phyloP scores from a whole-genome alignment of 2,329 filamentous ascomycete species.

The Cyclaneusma minus region DNA sequence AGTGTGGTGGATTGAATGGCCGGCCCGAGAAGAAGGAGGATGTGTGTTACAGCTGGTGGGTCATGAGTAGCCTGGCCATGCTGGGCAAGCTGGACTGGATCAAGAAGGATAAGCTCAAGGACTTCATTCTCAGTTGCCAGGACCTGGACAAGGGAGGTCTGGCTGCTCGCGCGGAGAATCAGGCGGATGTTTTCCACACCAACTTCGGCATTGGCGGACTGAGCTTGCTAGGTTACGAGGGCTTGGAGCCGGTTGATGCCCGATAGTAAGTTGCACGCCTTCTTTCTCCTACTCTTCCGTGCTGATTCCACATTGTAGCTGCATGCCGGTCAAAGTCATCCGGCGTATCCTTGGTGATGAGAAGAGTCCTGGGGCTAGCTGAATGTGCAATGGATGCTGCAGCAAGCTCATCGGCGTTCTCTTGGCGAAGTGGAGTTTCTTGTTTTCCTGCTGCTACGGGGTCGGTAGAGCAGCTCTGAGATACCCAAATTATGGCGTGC shows the following conservation, averaged over 20 bases:
- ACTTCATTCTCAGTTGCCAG: slow-evolving; percentile 79
- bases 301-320: slow-evolving; percentile 25
- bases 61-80: slow-evolving; percentile 80
- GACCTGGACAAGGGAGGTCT: slow-evolving; percentile 74
- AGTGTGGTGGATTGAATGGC: slow-evolving; percentile 80
- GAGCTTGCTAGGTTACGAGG: slow-evolving; percentile 66
- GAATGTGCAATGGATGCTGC: too few relatives aligned
- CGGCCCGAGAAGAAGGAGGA: slow-evolving; percentile 91
- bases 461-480: too few relatives aligned
- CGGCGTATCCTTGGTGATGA: slow-evolving; percentile 37
- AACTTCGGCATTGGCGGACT: slow-evolving; percentile 78
- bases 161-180: slow-evolving; percentile 78
- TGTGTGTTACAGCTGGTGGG: slow-evolving; percentile 99
- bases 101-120: slow-evolving; percentile 60
- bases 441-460: too few relatives aligned
- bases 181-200: slow-evolving; percentile 97
- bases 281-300: slow-evolving; percentile 1
- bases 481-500: too few relatives aligned
- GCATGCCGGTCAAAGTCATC: slow-evolving; percentile 56
- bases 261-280: slow-evolving; percentile 49
- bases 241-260: slow-evolving; percentile 68
- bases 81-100: slow-evolving; percentile 86
- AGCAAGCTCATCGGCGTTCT: too few relatives aligned
- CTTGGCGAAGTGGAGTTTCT: too few relatives aligned
- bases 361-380: too few relatives aligned